Conservation (phyloP, 2,329 filamentous ascomycete genomes). For the Aaosphaeria pasadenensis region DNA sequence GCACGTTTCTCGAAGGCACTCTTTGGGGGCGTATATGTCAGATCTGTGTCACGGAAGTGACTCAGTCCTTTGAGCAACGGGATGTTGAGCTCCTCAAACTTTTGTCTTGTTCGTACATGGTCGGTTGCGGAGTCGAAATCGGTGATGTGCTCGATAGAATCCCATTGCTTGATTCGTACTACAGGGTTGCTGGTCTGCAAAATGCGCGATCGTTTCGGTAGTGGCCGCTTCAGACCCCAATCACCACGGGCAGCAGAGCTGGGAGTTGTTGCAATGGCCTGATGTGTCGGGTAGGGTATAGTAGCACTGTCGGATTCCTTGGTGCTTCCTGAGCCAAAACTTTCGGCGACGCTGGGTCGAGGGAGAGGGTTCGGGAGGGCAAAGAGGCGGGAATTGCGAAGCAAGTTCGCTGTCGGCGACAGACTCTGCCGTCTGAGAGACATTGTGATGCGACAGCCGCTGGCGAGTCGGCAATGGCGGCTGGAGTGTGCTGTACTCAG, state of each 20-base stretch:
- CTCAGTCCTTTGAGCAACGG: constrained; percentile 54
- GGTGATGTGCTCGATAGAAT: constrained; percentile 84
- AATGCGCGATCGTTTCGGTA: constrained; percentile 70
- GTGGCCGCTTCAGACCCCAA: constrained; percentile 85
- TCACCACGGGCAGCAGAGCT: constrained; percentile 75
- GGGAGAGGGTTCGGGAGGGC: constrained; percentile 76
- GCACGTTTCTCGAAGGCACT: constrained; percentile 32
- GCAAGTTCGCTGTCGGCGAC: constrained; percentile 65
- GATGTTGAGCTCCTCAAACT: constrained; percentile 80
- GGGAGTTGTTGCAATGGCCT: constrained; percentile 75
- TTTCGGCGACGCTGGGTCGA: constrained; percentile 47
- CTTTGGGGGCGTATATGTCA: constrained; percentile 6
- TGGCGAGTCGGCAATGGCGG: constrained; percentile 29
- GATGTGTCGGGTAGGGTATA: constrained; percentile 72
- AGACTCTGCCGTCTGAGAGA: constrained; percentile 30
- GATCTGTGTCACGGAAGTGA: constrained; percentile 15
- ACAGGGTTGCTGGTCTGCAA: constrained; percentile 67
- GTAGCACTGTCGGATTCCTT: constrained; percentile 70
- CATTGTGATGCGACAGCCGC: constrained; percentile 38
- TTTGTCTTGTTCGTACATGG: constrained; percentile 74
- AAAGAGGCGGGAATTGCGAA: constrained; percentile 87
- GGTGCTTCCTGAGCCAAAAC: constrained; percentile 48
- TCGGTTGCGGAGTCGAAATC: constrained; percentile 83
- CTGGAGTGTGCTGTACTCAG: constrained; percentile 18
- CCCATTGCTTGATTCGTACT: constrained; percentile 73